Conservation (phyloP, 2,329 filamentous ascomycete genomes). For the Teratosphaeria zuluensis region DNA sequence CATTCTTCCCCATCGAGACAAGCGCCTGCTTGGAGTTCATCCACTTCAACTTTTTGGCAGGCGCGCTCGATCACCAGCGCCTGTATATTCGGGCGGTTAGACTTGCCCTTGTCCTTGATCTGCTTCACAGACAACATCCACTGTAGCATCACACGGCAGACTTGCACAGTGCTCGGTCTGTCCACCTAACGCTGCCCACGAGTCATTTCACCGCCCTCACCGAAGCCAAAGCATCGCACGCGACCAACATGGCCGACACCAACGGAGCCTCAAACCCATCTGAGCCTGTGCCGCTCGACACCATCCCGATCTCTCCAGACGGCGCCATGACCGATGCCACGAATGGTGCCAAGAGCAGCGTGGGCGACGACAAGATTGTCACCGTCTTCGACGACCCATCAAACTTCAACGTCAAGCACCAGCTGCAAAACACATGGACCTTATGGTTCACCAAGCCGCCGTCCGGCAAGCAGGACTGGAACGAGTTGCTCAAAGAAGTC, state of each 20-base stretch:
- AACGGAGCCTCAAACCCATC: conserved; percentile 9
- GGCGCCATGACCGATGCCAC: conserved; percentile 36
- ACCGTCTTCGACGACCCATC: conserved; percentile 98
- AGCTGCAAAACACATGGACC: conserved; percentile 94
- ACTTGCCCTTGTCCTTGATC: neutral
- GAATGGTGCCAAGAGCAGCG: conserved; percentile 37
- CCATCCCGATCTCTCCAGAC: conserved; percentile 46
- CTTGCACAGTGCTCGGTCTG: neutral
- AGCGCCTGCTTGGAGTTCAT: neutral
- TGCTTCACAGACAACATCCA: neutral
- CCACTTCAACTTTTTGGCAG: neutral
- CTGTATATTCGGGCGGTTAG: neutral
- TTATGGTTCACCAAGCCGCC: conserved; percentile 99
- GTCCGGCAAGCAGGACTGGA: conserved; percentile 95
- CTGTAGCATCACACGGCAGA: neutral
- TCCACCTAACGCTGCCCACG: neutral
- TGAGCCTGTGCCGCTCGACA: conserved; percentile 43
- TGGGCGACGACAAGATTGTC: conserved; percentile 51
- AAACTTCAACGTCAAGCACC: conserved; percentile 99
- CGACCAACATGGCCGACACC: conserved; percentile 22
- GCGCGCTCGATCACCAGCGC: neutral
- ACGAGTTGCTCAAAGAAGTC: conserved; percentile 93
- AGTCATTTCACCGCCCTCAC: neutral
- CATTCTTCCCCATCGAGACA: neutral
- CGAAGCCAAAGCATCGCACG: neutral